Evolutionary conservation across 345 rosid genomes (phyloP), one percentile per base, ranked within the genome.

Genomic region (Eucalyptus regnans): DNA sequence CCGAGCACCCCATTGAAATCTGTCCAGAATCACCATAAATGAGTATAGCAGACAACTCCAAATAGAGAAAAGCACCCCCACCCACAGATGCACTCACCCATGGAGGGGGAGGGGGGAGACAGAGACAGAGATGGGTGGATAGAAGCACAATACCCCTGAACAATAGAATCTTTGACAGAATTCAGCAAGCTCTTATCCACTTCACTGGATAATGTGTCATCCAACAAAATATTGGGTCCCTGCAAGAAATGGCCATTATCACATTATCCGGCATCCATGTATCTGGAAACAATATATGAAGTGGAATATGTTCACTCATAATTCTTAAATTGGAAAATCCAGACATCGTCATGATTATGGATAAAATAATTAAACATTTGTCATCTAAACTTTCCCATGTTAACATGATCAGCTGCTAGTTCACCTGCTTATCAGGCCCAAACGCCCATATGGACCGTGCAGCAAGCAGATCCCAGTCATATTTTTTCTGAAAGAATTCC

Each of bases 1-100:
- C 90, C 99, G 93, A 80, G 99, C 99, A 88, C 97, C 99, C 99
- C 99, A 98, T 91, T 98, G 99, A 91, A 98, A 98, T 86, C 99
- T 97, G 92, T 87, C 88, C 86, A 88, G 80, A 86, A 86, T 81
- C 90, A 58, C 54, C 56, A 79, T 79, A 56, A 56, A 87, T 86
- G 49, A 90, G 71, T 79, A 50, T 90, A 48, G 33, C 88, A 66
- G 84, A 44, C 29, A 76, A 76, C 84, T 37, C 84, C 48, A 76
- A 76, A 20, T 37, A 41, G 84, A 37, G 48, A 76, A 11, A 41
- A 76, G 84, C 84, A 15, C 83, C 46, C 48, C 27, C 29, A 41
- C 48, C 83, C 83, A 37, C 27, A 76, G 27, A 76, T 76, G 12
- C 48, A 41, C 48, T 76, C 83, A 76, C 48, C 27, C 83, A 41